These are phyloP conservation scores for Oldenlandia corymbosa DNA, from an alignment of 257 asterid species.

Conservation along the genomic window DNA sequence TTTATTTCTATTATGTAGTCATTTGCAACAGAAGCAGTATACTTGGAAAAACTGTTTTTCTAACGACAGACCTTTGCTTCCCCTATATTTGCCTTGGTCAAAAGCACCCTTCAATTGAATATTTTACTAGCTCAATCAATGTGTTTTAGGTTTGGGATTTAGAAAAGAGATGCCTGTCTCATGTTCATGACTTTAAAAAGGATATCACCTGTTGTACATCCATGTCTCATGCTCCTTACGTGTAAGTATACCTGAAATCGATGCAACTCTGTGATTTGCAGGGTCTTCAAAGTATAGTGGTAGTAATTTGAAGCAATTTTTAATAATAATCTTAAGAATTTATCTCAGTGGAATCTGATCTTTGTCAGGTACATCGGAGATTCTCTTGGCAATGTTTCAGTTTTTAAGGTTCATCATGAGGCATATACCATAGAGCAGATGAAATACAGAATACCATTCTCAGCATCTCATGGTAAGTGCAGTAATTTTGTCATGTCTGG, in stretches of 20 bases:
- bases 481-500: not conserved
- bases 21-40: not conserved
- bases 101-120: not conserved
- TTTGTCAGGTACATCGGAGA: slow-evolving; percentile 76
- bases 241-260: slow-evolving; percentile 39
- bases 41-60: not conserved
- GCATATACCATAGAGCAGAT: slow-evolving; percentile 44
- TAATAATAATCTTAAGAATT: not conserved
- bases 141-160: slow-evolving; percentile 78
- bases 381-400: slow-evolving; percentile 55
- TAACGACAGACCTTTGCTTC: not conserved
- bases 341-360: not conserved
- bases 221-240: slow-evolving; percentile 54
- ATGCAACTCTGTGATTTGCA: not conserved
- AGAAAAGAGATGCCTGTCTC: slow-evolving; percentile 48
- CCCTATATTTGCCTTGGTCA: not conserved
- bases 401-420: slow-evolving; percentile 55
- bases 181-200: slow-evolving; percentile 46
- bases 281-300: not conserved
- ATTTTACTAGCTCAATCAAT: slow-evolving; percentile 12
- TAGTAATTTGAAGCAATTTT: not conserved
- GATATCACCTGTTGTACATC: slow-evolving; percentile 58
- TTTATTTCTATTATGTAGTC: not conserved
- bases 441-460: slow-evolving; percentile 68
- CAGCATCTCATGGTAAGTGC: slow-evolving; percentile 65